These are phyloP conservation scores for Euphorbia pulcherrima DNA, from an alignment of 345 rosid genomes.

Conservation along the genomic window DNA sequence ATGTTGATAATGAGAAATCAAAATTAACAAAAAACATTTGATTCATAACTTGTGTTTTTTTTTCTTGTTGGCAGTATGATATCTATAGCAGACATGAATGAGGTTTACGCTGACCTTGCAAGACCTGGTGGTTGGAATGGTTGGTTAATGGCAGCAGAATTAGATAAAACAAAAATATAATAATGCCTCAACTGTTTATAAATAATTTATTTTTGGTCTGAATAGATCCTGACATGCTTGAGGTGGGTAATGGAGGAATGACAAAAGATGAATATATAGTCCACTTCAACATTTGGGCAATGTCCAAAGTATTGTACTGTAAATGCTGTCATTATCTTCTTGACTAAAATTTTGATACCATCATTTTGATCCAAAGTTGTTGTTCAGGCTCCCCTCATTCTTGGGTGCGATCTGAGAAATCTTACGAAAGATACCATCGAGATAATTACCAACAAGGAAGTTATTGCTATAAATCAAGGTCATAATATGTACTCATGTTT, in stretches of 20 bases:
- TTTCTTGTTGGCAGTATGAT: constrained; percentile 41
- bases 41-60: not conserved
- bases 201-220: not conserved
- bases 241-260: constrained; percentile 98
- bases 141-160: not conserved
- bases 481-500: not conserved
- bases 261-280: constrained; percentile 70
- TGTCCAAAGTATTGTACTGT: constrained; percentile 61
- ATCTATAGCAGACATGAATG: constrained; percentile 29
- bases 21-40: not conserved
- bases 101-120: constrained; percentile 26
- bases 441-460: constrained; percentile 66
- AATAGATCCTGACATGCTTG: constrained; percentile 98
- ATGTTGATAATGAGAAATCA: not conserved
- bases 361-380: constrained; percentile 3
- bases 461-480: constrained; percentile 80
- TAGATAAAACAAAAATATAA: not conserved
- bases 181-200: not conserved
- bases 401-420: constrained; percentile 77
- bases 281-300: constrained; percentile 92
- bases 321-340: not conserved
- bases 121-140: constrained; percentile 39
- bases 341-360: not conserved
- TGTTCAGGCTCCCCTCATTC: constrained; percentile 62
- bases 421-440: constrained; percentile 53